These are phyloP conservation scores for Aspergillus spinulosporus DNA, from an alignment of 2,329 filamentous ascomycete genomes.

Conservation along the genomic window DNA sequence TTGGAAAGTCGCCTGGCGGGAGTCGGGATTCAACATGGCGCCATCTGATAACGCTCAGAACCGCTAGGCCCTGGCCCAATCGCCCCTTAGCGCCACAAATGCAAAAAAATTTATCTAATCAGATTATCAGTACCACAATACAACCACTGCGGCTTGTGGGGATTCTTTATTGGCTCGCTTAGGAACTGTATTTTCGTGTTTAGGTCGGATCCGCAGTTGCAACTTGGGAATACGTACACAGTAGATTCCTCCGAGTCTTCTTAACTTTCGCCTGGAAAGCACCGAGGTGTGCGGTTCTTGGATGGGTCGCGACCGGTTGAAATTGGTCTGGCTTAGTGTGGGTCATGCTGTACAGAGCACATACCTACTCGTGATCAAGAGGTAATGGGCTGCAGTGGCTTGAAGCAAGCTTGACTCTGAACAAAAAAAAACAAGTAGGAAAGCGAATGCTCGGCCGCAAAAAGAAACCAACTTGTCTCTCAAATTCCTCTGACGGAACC, in stretches of 20 bases:
- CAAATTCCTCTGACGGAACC: not conserved
- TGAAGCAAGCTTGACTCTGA: not conserved
- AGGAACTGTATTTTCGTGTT: too few species aligned
- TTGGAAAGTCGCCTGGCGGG: too few species aligned
- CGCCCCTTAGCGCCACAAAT: too few species aligned
- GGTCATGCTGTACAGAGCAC: not conserved
- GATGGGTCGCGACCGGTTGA: not conserved
- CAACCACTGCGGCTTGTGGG: too few species aligned
- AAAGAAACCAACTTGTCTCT: not conserved
- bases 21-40: too few species aligned
- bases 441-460: not conserved
- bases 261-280: not conserved
- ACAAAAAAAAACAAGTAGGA: not conserved
- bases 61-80: too few species aligned
- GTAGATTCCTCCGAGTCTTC: not conserved
- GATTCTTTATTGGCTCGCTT: too few species aligned
- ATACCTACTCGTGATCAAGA: not conserved
- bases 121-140: too few species aligned
- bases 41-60: too few species aligned
- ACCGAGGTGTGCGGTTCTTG: not conserved
- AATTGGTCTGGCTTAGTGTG: conserved; percentile 1
- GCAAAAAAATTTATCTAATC: too few species aligned
- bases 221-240: too few species aligned
- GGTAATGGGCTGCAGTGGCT: conserved; percentile 6
- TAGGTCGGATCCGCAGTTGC: too few species aligned